These are phyloP conservation scores for Fusarium humuli DNA, from an alignment of 2,329 filamentous ascomycete species.

Conservation along the genomic window DNA sequence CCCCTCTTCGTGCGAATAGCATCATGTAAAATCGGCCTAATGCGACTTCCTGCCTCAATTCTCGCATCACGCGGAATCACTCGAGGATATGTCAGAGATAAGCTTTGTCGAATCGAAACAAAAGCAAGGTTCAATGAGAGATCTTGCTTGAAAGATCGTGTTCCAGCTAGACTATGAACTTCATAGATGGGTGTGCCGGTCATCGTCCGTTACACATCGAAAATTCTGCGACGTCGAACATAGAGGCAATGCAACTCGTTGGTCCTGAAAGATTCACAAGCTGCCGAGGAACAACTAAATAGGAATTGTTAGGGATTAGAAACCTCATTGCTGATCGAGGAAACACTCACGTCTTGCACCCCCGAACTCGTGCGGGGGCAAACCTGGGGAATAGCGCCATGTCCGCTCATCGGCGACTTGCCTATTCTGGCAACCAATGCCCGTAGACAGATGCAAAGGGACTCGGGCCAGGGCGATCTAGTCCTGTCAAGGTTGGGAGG, in stretches of 20 bases:
- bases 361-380: slow-evolving; percentile 43
- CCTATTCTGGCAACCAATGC: slow-evolving; percentile 42
- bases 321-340: slow-evolving; percentile 2
- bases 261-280: slow-evolving; percentile 42
- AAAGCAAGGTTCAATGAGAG: slow-evolving; percentile 8
- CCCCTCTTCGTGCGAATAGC: slow-evolving; percentile 7
- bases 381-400: slow-evolving; percentile 46
- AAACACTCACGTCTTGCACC: slow-evolving; percentile 19
- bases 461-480: slow-evolving; percentile 45
- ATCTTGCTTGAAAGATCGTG: slow-evolving; percentile 9
- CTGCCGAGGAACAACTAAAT: slow-evolving; percentile 42
- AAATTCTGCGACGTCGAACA: slow-evolving; percentile 29
- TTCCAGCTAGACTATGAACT: slow-evolving; percentile 24
- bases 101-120: slow-evolving; percentile 22
- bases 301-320: slow-evolving; percentile 13
- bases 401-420: slow-evolving; percentile 40
- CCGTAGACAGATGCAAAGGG: slow-evolving; percentile 46
- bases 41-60: neutral
- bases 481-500: slow-evolving; percentile 30
- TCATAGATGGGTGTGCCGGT: slow-evolving; percentile 30
- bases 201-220: slow-evolving; percentile 31
- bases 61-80: slow-evolving; percentile 6
- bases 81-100: slow-evolving; percentile 1
- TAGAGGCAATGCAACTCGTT: slow-evolving; percentile 23
- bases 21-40: slow-evolving; percentile 25